Conservation (phyloP, 257 asterid species). For the Orobanche coerulescens region DNA sequence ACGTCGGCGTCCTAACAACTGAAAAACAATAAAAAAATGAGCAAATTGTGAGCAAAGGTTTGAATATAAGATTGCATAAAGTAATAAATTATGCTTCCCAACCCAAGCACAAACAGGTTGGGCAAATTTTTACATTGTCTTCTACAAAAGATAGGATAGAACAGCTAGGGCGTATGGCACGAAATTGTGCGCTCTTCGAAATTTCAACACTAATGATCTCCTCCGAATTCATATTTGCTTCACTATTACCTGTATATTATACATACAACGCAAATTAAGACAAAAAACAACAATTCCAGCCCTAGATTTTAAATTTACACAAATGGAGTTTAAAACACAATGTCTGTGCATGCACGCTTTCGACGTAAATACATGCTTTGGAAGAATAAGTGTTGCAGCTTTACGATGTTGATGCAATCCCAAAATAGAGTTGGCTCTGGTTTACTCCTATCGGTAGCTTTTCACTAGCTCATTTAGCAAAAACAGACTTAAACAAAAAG, state of each 20-base stretch:
- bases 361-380: neutral
- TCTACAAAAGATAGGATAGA: slow-evolving; percentile 91
- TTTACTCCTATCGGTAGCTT: neutral
- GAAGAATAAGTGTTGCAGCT: slow-evolving; percentile 7
- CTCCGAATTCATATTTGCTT: slow-evolving; percentile 38
- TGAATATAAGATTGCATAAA: slow-evolving; percentile 11
- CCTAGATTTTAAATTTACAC: neutral
- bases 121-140: slow-evolving; percentile 57
- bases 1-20: slow-evolving; percentile 94
- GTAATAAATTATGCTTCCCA: slow-evolving; percentile 20
- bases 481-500: neutral
- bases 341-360: neutral
- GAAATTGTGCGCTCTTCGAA: slow-evolving; percentile 91
- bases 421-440: neutral
- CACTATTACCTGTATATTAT: slow-evolving; percentile 46
- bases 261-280: slow-evolving; percentile 17
- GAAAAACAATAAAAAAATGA: slow-evolving; percentile 17
- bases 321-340: slow-evolving; percentile 7
- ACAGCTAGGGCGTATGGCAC: slow-evolving; percentile 80
- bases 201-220: slow-evolving; percentile 37
- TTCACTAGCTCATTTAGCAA: neutral
- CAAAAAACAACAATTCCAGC: neutral
- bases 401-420: neutral
- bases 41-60: slow-evolving; percentile 10
- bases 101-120: slow-evolving; percentile 23